Evolutionary conservation across 176 grass and related monocot genomes (phyloP), one percentile per base, ranked within the genome.

Genomic region (Oryza glumipatula): DNA sequence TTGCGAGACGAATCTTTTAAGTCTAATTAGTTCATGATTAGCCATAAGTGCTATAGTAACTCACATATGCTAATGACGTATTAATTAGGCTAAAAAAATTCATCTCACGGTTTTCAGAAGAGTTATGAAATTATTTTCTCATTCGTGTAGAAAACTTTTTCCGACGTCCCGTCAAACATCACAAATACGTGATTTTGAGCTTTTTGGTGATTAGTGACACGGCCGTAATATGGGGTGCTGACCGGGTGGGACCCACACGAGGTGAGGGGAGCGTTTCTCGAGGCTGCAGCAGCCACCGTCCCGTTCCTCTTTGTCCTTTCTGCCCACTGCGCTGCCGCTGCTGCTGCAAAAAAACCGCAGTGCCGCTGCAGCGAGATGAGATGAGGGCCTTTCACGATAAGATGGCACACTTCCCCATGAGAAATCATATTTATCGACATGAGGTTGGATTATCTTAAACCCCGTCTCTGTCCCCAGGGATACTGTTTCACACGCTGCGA

Each of bases 251-350:
- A 73, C 84, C 78, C 78, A 73, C 72, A 22, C 48, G 39, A 23
- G 17, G 35, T 17, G 64, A 12, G 33, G 21, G 6, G 5, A 36
- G 35, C 54, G 9, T n/a, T 9, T 63, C 58, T 63, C 21, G 58
- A 63, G 21, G 19, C 65, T 58, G n/a, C 11, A 41, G 35, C 35
- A 32, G 67, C 26, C 66, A 43, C 60, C 69, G 48, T 61, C 65
- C 74, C 64, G 45, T 9, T 58, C 9, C 23, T 6, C 12, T 5
- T 63, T 61, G 78, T 87, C 78, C 78, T 82, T 74, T 73, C 6
- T 52, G 68, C 5, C 35, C 68, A 21, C 73, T 54, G 65, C 76
- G 12, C 26, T 19, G 11, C 4, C 4, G 9, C 58, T 65, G 70
- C 44, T 24, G 70, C 69, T 19, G 19, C 54, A 28, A 32, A 21